Evolutionary conservation across 208 protist genomes (phyloP), one percentile per base, ranked within the genome.

Genomic region (Vickermania ingenoplastis): DNA sequence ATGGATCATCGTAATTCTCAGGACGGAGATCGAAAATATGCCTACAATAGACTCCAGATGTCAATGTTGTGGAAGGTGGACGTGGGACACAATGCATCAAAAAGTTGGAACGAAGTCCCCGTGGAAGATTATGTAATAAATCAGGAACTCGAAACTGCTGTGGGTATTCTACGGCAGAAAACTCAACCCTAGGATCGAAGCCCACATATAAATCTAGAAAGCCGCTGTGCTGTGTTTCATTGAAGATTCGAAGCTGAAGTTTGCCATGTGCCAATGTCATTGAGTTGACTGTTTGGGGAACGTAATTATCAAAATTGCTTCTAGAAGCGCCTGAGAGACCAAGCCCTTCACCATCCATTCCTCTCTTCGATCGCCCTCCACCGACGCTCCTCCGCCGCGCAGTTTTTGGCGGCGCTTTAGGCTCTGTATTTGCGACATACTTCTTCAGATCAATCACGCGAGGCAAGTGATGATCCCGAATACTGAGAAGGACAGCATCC

Each of bases 141-240:
- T 84, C 60, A 0, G 86, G 77, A 21, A 88, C 74, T 2, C 55
- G 79, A 25, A 82, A 69, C n/a, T 85, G 65, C 24, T 76, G 50
- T 26, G 79, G 86, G 58, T 77, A 76, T 23, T 67, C 63, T 4
- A 49, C 60, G 0, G 86, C 66, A 4, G 80, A 70, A 41, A 92
- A 86, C 67, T 92, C 81, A 0, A 80, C 55, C 41, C 86, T 74
- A 2, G 67, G 69, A 71, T 92, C 86, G 26, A 92, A 78, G 3
- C 59, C 54, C 13, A 92, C 64, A 60, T 61, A 89, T 22, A 92
- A 48, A 59, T 92, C 86, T 13, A 92, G 45, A 57, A 82, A 92
- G 25, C 79, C 70, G 54, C 81, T 86, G 51, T 74, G 62, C 31
- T 53, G 56, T 0, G 80, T 88, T 30, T 73, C 77, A 57, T 92